These are phyloP conservation scores for Leccinum longicurvipes DNA, from an alignment of 768 basidiomycete genomes.

Conservation along the genomic window DNA sequence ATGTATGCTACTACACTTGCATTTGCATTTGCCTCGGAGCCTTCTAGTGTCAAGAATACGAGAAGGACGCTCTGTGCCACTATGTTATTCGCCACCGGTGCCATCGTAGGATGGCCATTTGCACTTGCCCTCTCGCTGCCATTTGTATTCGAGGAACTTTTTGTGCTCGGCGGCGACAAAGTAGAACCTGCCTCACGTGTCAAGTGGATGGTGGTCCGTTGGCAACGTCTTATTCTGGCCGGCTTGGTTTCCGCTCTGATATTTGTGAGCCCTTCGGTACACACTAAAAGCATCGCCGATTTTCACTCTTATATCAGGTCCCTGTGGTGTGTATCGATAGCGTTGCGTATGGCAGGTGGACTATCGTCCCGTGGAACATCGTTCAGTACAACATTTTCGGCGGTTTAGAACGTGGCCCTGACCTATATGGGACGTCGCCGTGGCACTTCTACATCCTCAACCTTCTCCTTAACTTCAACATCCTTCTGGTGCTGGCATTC, in stretches of 20 bases:
- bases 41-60: conserved; percentile 50
- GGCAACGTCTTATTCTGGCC: conserved; percentile 51
- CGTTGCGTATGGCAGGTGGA: conserved; percentile 75
- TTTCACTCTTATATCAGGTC: conserved; percentile 47
- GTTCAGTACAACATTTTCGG: conserved; percentile 91
- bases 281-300: not conserved
- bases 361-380: conserved; percentile 90
- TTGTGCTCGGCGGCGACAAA: conserved; percentile 67
- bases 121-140: conserved; percentile 83
- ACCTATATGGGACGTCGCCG: conserved; percentile 90
- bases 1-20: conserved; percentile 88
- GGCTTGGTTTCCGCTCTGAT: conserved; percentile 57
- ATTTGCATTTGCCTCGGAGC: conserved; percentile 62
- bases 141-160: conserved; percentile 87
- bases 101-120: conserved; percentile 96
- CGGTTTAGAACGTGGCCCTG: conserved; percentile 73
- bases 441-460: conserved; percentile 86
- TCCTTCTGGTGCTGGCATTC: conserved; percentile 77
- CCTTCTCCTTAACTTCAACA: conserved; percentile 92
- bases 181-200: conserved; percentile 43
- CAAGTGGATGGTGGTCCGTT: conserved; percentile 62
- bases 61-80: conserved; percentile 64
- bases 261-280: conserved; percentile 44
- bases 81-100: conserved; percentile 71
- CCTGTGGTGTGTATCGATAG: conserved; percentile 85